Evolutionary conservation across 192 early-diverging fungal genomes (phyloP).

Genomic region (Coemansia sp.): DNA sequence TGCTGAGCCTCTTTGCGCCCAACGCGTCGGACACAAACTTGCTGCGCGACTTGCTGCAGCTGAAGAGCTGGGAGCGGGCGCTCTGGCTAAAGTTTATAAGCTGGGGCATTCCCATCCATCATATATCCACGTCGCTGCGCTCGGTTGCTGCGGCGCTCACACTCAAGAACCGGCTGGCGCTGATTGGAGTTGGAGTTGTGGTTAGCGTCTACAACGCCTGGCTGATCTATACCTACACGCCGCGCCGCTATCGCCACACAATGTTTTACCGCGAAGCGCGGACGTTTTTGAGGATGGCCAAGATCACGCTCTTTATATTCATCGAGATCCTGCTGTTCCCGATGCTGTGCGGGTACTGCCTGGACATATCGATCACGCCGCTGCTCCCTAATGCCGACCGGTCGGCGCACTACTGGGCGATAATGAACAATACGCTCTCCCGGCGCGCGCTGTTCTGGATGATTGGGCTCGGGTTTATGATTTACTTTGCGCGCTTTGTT

Average conservation of each 20-base stretch:
- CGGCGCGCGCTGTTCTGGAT: constrained; percentile 78
- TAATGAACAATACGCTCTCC: constrained; percentile 3
- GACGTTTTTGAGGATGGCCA: constrained; percentile 39
- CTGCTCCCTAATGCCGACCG: constrained; percentile 64
- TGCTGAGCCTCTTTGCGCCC: background rate
- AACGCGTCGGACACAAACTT: background rate
- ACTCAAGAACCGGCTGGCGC: constrained; percentile 34
- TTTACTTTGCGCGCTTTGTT: constrained; percentile 87
- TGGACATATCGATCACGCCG: constrained; percentile 80
- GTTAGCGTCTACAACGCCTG: constrained; percentile 51
- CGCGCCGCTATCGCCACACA: constrained; percentile 17
- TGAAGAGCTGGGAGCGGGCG: constrained; percentile 15
- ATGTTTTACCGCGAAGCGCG: constrained; percentile 30
- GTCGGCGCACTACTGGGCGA: constrained; percentile 43
- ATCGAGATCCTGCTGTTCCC: constrained; percentile 90
- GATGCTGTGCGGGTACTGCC: constrained; percentile 76
- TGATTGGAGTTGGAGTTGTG: constrained; percentile 45
- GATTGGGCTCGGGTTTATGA: constrained; percentile 90
- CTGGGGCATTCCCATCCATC: constrained; percentile 55
- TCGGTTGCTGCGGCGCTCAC: constrained; percentile 14
- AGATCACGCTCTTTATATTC: constrained; percentile 78
- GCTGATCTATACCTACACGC: constrained; percentile 43
- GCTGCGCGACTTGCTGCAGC: background rate
- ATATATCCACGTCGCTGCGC: constrained; percentile 30
- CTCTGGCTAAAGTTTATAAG: constrained; percentile 39